Evolutionary conservation across 1,284 basidiomycete genomes (phyloP), one percentile per base, ranked within the genome.

Genomic region (Trichosporon faecale): DNA sequence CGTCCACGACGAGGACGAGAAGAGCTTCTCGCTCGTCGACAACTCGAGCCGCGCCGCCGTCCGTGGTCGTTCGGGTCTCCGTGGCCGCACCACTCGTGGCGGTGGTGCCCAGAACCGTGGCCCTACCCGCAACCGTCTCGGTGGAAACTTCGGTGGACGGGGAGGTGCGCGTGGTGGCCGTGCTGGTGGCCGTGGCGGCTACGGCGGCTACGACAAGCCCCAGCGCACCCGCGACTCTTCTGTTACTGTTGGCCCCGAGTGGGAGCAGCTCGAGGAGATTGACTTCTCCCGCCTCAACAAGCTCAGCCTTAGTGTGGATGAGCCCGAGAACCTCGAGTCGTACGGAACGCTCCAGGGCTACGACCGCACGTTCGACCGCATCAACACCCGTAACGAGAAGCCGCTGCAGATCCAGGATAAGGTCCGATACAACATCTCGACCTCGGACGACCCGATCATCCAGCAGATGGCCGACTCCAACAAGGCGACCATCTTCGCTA

Each of bases 1-100:
- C 85, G 95, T 96, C 86, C 95, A 98, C 85, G 95, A 93, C 74
- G 96, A 99, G 84, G 96, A 99, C 82, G 97, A 99, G 85, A 93
- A 94, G 31, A 93, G 91, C 70, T 99, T 99, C 88, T 96, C 93
- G 60, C 87, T 99, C 66, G 97, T 99, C 68, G 95, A 98, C 82
- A 95, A 82, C 63, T 83, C 85, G 65, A 76, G 82, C 64, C 75
- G 88, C 71, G 91, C 90, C 35, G 85, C 91, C 70, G 85, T 85
- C 23, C 33, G 83, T 80, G 74, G 75, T 11, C 72, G 72, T 23
- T 21, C 66, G 12, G 31, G 52, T 33, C 55, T 65, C 2, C 69
- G 74, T 44, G 75, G 75, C 11, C 72, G 71, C 35, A 72, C 68
- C 25, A 31, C 11, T 8, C 65, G 64, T 25, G 66, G 60, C 46